Conservation (phyloP, 1,284 basidiomycete species). For the Coniferiporia sulphurascens region DNA sequence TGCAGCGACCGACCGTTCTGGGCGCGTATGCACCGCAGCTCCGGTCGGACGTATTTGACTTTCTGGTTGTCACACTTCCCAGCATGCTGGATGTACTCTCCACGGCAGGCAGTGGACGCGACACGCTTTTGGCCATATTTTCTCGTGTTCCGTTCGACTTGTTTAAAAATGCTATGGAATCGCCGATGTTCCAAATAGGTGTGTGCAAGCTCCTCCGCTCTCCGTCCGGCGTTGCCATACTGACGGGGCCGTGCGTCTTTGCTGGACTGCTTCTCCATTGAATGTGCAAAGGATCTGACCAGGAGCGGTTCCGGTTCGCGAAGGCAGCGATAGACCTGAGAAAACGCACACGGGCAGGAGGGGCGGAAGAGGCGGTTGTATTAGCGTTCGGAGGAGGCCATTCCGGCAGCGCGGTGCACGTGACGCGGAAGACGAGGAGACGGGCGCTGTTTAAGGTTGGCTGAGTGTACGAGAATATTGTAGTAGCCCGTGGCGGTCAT, state of each 20-base stretch:
- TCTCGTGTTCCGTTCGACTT: slow-evolving; percentile 73
- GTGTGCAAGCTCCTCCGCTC: slow-evolving; percentile 24
- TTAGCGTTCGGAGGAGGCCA: slow-evolving; percentile 73
- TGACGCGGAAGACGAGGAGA: slow-evolving; percentile 81
- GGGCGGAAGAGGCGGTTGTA: slow-evolving; percentile 79
- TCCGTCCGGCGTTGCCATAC: not conserved
- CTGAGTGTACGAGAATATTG: slow-evolving; percentile 37
- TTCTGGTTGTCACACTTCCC: slow-evolving; percentile 70
- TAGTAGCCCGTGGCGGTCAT: slow-evolving; percentile 6
- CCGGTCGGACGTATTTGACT: slow-evolving; percentile 69
- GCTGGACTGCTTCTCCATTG: not conserved
- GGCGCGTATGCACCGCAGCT: slow-evolving; percentile 66
- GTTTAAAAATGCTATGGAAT: slow-evolving; percentile 76
- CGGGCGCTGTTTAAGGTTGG: slow-evolving; percentile 84
- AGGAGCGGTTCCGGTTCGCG: slow-evolving; percentile 83
- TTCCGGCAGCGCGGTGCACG: slow-evolving; percentile 71
- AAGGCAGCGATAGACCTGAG: slow-evolving; percentile 81
- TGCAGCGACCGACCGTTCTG: slow-evolving; percentile 55
- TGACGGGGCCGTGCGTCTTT: slow-evolving; percentile 3
- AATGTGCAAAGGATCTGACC: slow-evolving; percentile 58
- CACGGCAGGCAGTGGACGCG: slow-evolving; percentile 43
- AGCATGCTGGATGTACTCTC: slow-evolving; percentile 42
- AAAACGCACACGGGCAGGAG: slow-evolving; percentile 60
- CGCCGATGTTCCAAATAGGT: slow-evolving; percentile 74
- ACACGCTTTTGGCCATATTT: slow-evolving; percentile 65